Percentiles rank a stretch among this genome's conserved stretches.
phyloP scores from a whole-genome alignment of 805 yeast genomes.

The Teunomyces funiuensis region DNA sequence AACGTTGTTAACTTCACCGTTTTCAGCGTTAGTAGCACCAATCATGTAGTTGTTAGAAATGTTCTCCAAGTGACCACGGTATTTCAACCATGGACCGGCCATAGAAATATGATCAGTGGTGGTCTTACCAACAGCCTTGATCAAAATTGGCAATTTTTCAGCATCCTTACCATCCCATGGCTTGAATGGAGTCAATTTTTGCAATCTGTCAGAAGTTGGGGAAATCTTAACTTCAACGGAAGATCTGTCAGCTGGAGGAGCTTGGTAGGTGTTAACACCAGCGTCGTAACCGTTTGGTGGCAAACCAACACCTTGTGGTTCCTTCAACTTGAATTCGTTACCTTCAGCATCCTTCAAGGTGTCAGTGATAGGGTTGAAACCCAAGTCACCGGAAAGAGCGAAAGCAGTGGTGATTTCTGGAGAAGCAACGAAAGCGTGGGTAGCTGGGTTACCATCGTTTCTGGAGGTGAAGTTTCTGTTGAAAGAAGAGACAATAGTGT shows the following conservation, averaged over 20 bases:
- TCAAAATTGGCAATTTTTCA: conserved; percentile 82
- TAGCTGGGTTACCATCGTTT: conserved; percentile 97
- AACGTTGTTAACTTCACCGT: conserved; percentile 88
- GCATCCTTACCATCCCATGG: conserved; percentile 98
- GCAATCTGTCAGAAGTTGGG: conserved; percentile 95
- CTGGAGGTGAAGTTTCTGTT: conserved; percentile 98
- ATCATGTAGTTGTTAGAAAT: conserved; percentile 98
- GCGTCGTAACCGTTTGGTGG: conserved; percentile 88
- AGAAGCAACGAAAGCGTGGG: conserved; percentile 95
- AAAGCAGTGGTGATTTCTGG: conserved; percentile 96
- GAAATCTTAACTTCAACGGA: conserved; percentile 71
- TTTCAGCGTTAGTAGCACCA: conserved; percentile 98
- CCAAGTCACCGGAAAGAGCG: conserved; percentile 94
- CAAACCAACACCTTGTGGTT: conserved; percentile 88
- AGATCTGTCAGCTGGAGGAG: conserved; percentile 88
- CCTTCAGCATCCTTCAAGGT: conserved; percentile 85
- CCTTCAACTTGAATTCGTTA: conserved; percentile 81
- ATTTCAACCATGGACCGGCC: conserved; percentile 99
- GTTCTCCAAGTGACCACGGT: conserved; percentile 99
- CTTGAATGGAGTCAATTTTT: conserved; percentile 88
- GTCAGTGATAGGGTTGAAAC: conserved; percentile 94
- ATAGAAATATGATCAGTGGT: conserved; percentile 99
- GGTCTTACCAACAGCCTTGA: conserved; percentile 96
- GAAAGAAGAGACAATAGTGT: conserved; percentile 95
- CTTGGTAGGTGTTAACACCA: conserved; percentile 95